phyloP scores from a whole-genome alignment of 352 stramenopile species.

The Thraustotheca clavata region DNA sequence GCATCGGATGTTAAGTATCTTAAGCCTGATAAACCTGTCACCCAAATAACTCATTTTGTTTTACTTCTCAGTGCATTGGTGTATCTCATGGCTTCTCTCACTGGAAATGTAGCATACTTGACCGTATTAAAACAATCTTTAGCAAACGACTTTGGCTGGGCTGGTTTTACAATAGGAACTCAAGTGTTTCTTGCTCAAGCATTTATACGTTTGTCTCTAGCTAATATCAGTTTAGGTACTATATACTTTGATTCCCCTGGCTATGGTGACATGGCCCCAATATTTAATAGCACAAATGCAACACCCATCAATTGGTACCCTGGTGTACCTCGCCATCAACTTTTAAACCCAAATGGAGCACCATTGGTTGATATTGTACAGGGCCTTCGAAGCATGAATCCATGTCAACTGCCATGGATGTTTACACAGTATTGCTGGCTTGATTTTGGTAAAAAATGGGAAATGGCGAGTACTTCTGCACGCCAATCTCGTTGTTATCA shows the following conservation, averaged over 20 bases:
- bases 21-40: background rate
- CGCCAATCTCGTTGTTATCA: background rate
- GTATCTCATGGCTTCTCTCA: background rate
- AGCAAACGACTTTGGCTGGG: slow-evolving; percentile 4
- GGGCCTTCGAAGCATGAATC: background rate
- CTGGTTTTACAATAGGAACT: background rate
- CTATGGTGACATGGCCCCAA: background rate
- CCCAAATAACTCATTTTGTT: background rate
- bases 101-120: background rate
- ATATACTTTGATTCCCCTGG: background rate
- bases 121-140: background rate
- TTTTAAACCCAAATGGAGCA: background rate
- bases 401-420: slow-evolving; percentile 5
- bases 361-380: background rate
- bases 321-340: background rate
- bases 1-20: background rate
- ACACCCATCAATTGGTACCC: background rate
- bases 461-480: background rate
- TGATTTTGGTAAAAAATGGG: background rate
- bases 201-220: background rate
- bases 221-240: background rate
- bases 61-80: background rate
- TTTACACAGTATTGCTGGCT: slow-evolving; percentile 11
- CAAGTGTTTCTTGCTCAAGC: background rate
- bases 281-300: background rate